Percentiles rank a stretch among this genome's conserved stretches.
These are phyloP conservation scores for Camellia lanceoleosa DNA, from an alignment of 148 eudicot genomes.

Conservation along the genomic window DNA sequence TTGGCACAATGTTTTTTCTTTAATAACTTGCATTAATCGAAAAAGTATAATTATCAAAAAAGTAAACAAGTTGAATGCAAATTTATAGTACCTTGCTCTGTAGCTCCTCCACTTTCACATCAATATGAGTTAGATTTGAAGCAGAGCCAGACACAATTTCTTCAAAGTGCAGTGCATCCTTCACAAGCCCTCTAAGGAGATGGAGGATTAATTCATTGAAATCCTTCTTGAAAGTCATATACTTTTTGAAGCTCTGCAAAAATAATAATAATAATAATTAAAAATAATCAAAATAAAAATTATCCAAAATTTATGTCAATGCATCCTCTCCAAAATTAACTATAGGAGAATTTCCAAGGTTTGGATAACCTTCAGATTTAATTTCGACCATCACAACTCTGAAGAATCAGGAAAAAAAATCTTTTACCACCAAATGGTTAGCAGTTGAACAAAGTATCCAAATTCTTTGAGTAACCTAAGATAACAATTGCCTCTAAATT, in stretches of 20 bases:
- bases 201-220: conserved; percentile 71
- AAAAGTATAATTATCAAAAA: background rate
- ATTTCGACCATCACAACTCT: background rate
- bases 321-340: too few species aligned
- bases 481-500: background rate
- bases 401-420: background rate
- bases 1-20: background rate
- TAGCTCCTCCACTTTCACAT: conserved; percentile 78
- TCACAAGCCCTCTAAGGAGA: conserved; percentile 78
- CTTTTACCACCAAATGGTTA: background rate
- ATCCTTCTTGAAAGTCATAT: conserved; percentile 91
- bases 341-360: too few species aligned
- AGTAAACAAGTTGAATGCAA: background rate
- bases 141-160: conserved; percentile 69
- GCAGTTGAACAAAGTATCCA: background rate
- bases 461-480: background rate
- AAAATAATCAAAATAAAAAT: too few species aligned
- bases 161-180: conserved; percentile 77
- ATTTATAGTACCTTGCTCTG: conserved; percentile 63
- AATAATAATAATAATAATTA: background rate
- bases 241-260: conserved; percentile 83
- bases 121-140: conserved; percentile 46
- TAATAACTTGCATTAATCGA: background rate
- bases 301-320: too few species aligned
- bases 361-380: too few species aligned